Percentiles rank a stretch among this genome's conserved stretches.
Conservation (phyloP, 495 filamentous ascomycete species). For the Schizothecium vesticola region DNA sequence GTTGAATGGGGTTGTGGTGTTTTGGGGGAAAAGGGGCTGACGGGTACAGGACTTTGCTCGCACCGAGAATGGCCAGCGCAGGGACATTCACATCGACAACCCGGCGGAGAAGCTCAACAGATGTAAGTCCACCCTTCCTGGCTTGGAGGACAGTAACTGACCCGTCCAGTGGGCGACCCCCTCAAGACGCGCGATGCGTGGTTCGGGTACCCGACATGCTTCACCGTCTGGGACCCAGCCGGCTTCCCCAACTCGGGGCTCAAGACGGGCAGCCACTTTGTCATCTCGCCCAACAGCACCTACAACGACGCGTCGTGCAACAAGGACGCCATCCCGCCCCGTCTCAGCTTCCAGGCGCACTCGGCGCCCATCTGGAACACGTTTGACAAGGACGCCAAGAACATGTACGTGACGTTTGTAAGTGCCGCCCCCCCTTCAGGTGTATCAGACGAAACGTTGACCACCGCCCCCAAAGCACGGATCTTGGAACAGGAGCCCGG, state of each 20-base stretch:
- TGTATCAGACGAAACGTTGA: background rate
- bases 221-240: conserved; percentile 53
- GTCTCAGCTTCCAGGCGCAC: conserved; percentile 52
- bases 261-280: conserved; percentile 49
- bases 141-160: background rate
- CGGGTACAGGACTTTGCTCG: conserved; percentile 18
- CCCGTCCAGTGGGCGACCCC: conserved; percentile 31
- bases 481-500: conserved; percentile 46
- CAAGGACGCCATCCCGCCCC: conserved; percentile 38
- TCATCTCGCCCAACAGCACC: conserved; percentile 38
- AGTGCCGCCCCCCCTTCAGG: background rate
- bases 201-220: conserved; percentile 68
- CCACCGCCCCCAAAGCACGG: conserved; percentile 34
- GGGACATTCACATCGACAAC: conserved; percentile 60
- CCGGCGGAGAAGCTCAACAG: conserved; percentile 69
- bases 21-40: background rate
- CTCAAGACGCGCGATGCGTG: conserved; percentile 35
- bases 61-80: conserved; percentile 37
- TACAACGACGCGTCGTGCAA: conserved; percentile 49
- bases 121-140: conserved; percentile 35
- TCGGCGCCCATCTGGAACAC: conserved; percentile 54
- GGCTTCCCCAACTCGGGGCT: conserved; percentile 37
- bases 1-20: conserved; percentile 30
- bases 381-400: conserved; percentile 39
- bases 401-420: conserved; percentile 52